Percentiles rank a stretch among this genome's conserved stretches.
Conservation (phyloP, 2,329 filamentous ascomycete species). For the Xylariales sp. region DNA sequence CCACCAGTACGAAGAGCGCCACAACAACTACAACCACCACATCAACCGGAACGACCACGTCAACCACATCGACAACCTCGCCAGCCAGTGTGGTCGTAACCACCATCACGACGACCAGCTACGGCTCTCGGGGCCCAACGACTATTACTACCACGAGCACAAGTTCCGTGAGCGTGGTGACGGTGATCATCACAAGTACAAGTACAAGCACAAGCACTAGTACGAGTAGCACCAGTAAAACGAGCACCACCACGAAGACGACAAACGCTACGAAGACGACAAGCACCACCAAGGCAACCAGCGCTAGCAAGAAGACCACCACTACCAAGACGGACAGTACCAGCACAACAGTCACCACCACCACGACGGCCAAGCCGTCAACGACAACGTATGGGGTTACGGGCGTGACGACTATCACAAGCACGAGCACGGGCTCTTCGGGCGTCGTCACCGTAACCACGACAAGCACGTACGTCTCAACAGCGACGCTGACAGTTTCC, state of each 20-base stretch:
- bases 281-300: not conserved
- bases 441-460: slow-evolving; percentile 20
- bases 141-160: slow-evolving; percentile 29
- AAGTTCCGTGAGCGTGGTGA: slow-evolving; percentile 4
- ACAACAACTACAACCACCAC: not conserved
- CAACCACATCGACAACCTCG: not conserved
- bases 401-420: slow-evolving; percentile 26
- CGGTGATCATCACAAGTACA: not conserved
- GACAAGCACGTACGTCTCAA: slow-evolving; percentile 31
- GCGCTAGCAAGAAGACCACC: not conserved
- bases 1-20: not conserved
- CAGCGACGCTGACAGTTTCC: slow-evolving; percentile 15
- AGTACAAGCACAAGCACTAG: not conserved
- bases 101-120: slow-evolving; percentile 23
- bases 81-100: slow-evolving; percentile 11
- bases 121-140: not conserved
- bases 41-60: not conserved
- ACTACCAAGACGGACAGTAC: slow-evolving; percentile 5
- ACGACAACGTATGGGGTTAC: slow-evolving; percentile 10
- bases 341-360: not conserved
- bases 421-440: slow-evolving; percentile 15
- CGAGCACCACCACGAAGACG: not conserved
- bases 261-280: not conserved
- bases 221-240: not conserved
- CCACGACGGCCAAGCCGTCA: not conserved